Percentiles rank a stretch among this genome's conserved stretches.
phyloP scores from a whole-genome alignment of 345 rosid genomes.

The Alliaria petiolata region DNA sequence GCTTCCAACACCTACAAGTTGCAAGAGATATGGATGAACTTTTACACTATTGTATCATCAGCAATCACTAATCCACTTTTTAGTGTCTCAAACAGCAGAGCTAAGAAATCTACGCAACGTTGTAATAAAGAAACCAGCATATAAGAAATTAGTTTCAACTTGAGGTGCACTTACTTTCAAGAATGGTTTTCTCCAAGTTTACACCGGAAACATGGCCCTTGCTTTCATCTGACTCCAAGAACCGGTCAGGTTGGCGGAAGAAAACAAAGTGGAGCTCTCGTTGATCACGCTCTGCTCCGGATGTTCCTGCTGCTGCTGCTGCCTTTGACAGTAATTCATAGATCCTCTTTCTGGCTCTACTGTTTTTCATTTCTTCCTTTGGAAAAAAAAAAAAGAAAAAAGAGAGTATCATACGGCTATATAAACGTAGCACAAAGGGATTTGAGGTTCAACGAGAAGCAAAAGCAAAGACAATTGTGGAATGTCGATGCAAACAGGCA shows the following conservation, averaged over 20 bases:
- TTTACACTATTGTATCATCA: too few species aligned
- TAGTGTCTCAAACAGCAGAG: background rate
- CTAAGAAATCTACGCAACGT: background rate
- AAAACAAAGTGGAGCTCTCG: conserved; percentile 84
- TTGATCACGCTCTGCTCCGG: conserved; percentile 46
- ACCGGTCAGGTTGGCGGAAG: conserved; percentile 69
- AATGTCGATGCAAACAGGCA: too few species aligned
- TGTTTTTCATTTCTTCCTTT: conserved; percentile 76
- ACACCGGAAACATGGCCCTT: conserved; percentile 66
- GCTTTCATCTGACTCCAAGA: conserved; percentile 59
- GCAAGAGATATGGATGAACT: conserved; percentile 10
- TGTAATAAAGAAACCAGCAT: background rate
- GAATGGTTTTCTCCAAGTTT: conserved; percentile 74
- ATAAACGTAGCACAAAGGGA: background rate
- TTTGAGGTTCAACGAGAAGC: background rate
- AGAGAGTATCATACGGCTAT: background rate
- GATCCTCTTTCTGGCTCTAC: conserved; percentile 64
- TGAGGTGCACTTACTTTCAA: conserved; percentile 44
- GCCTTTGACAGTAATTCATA: conserved; percentile 74
- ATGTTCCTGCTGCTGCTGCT: conserved; percentile 37
- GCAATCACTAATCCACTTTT: background rate
- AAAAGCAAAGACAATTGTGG: too few species aligned
- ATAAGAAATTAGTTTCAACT: background rate
- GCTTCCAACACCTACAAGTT: conserved; percentile 52
- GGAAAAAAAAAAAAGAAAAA: conserved; percentile 17